These are phyloP conservation scores for Torulaspora delbrueckii DNA, from an alignment of 805 yeast genomes.

Conservation along the genomic window DNA sequence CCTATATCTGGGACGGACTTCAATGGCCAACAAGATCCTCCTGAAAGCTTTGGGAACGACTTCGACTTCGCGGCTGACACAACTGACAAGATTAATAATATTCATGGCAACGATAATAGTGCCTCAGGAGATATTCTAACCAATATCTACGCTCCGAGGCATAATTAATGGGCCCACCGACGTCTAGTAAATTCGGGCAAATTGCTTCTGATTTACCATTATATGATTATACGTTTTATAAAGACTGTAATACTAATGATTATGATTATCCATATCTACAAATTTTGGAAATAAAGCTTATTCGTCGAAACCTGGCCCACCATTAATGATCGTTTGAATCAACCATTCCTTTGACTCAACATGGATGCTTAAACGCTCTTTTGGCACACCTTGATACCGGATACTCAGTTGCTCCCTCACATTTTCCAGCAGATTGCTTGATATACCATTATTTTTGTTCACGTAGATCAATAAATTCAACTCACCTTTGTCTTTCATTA, in stretches of 20 bases:
- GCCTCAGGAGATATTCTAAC: conserved; percentile 6
- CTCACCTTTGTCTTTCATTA: background rate
- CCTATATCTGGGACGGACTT: background rate
- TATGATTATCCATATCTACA: background rate
- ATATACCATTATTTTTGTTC: conserved; percentile 14
- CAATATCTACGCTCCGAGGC: conserved; percentile 8
- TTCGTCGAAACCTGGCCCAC: conserved; percentile 11
- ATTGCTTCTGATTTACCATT: too few species aligned
- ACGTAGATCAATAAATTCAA: conserved; percentile 20
- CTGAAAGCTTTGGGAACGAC: background rate
- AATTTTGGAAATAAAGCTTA: background rate
- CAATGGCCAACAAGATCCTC: background rate
- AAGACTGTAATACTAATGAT: conserved; percentile 3
- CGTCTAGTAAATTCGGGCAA: background rate
- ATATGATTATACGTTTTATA: background rate
- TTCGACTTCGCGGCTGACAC: background rate
- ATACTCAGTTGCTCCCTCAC: conserved; percentile 6
- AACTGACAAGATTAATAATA: background rate
- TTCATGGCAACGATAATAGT: background rate
- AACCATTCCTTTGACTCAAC: conserved; percentile 34
- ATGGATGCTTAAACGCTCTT: conserved; percentile 9
- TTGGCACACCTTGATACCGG: background rate
- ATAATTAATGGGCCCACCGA: background rate
- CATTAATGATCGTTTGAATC: conserved; percentile 32
- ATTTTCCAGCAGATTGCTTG: conserved; percentile 7